Evolutionary conservation across 257 asterid species (phyloP).

Genomic region (Ilex asprella): DNA sequence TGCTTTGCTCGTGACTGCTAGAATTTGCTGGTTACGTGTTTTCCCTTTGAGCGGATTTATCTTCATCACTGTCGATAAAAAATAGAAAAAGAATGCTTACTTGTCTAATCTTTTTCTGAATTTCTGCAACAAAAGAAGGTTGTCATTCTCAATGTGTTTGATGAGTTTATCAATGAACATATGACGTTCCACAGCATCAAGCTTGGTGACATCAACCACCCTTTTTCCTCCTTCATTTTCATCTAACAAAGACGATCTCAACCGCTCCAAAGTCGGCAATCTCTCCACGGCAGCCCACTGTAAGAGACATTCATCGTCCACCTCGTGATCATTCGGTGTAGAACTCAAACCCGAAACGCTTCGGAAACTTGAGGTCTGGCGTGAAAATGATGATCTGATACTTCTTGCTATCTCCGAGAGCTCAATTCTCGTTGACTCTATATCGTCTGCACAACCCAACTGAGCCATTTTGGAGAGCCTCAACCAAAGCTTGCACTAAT

Average conservation of each 20-base stretch:
- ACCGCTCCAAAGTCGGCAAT: conserved; percentile 20
- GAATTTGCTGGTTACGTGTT: too few species aligned
- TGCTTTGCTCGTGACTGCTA: too few species aligned
- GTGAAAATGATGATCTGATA: conserved; percentile 16
- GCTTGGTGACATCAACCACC: conserved; percentile 40
- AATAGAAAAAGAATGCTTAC: conserved; percentile 20
- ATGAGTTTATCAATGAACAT: conserved; percentile 41
- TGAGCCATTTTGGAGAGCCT: conserved; percentile 16
- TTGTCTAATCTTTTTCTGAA: conserved; percentile 40
- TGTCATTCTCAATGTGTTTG: conserved; percentile 41
- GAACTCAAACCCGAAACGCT: conserved; percentile 10
- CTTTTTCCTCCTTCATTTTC: conserved; percentile 24
- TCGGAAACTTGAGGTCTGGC: conserved; percentile 7
- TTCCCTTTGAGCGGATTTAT: too few species aligned
- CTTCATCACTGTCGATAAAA: too few species aligned
- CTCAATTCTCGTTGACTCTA: conserved; percentile 22
- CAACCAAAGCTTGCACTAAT: conserved; percentile 5
- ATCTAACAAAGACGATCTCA: conserved; percentile 23
- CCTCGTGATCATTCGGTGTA: not conserved
- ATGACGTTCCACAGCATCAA: conserved; percentile 32
- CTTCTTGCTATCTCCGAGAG: conserved; percentile 21
- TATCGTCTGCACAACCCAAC: conserved; percentile 13
- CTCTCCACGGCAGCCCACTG: conserved; percentile 29
- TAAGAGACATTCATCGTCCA: conserved; percentile 13
- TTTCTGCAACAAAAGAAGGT: conserved; percentile 33